Evolutionary conservation across 1,284 basidiomycete genomes (phyloP), one percentile per base, ranked within the genome.

Genomic region (Ganoderma lucidum): DNA sequence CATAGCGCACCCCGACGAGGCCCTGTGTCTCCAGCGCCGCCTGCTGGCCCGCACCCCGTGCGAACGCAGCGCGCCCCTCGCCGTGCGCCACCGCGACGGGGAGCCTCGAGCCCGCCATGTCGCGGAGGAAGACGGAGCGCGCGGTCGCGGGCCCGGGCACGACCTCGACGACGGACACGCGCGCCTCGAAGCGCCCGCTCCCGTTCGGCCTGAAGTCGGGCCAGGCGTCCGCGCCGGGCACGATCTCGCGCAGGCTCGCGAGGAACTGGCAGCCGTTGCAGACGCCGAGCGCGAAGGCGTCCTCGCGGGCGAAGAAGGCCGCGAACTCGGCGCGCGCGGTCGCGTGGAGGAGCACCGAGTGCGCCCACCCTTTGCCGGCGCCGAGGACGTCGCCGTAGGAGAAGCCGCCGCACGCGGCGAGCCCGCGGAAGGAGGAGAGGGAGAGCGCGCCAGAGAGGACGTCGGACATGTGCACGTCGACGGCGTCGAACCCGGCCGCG

Each of bases 231-330:
- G 95, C 91, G 39, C 96, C 97, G 2, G 96, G 96, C 71, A 99
- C 93, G 72, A 99, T 91, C 66, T 93, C 91, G 68, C 88, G 88
- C 66, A 99, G 87, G 76, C 96, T 92, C 75, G 92, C 93, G 77
- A 99, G 89, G 87, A 99, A 96, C 82, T 99, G 97, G 81, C 97
- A 99, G 6, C 97, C 97, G 79, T 99, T 99, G 85, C 98, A 99
- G 37, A 99, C 96, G 30, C 93, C 98, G 30, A 99, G 86, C 0
- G 95, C 90, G 79, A 99, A 99, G 0, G 95, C 96, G 77, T 93
- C 86, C 19, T 88, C 80, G 56, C 95, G 86, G 59, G 85, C 80
- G 84, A 99, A 98, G 87, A 99, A 99, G 15, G 80, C 81, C 12
- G 83, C 78, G 80, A 99, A 98, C 78, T 96, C 92, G 41, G 80